Evolutionary conservation across 768 basidiomycete species (phyloP), one percentile per base, ranked within the genome.

Genomic region (Wakefieldia striispora): DNA sequence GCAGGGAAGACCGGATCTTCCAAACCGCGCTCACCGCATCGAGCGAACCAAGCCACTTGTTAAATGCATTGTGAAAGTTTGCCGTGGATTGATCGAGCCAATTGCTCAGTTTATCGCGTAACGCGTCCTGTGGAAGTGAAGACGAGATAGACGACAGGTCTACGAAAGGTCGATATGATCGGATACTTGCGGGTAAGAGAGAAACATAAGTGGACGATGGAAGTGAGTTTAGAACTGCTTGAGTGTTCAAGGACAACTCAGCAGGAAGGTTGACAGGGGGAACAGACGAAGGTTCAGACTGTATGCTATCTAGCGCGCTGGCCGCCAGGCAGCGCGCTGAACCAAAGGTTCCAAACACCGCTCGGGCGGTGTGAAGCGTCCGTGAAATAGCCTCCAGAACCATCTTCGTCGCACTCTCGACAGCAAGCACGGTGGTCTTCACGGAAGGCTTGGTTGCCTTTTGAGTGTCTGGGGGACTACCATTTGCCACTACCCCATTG

Each of bases 161-260:
- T 52, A 95, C 80, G 65, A 90, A 95, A 9, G 94, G 94, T 58
- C 84, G 89, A 67, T 94, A 97, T 5, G 79, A 76, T 55, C 78
- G 79, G 51, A 97, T 78, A 50, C 73, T 78, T 1, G 74, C 61
- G 0, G 93, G 91, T 0, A 97, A 77, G 46, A 91, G 77, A 14
- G 84, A 78, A 53, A 94, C 82, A 55, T 93, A 88, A 21, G 87
- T 82, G 0, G 91, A 87, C 0, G 94, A 93, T 0, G 92, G 92
- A 20, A 95, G 76, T 9, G 77, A 76, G 21, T 77, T 72, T 17
- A 97, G 75, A 23, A 95, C 70, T 1, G 75, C 66, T 39, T 84
- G 78, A 0, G 91, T 90, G 6, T 83, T 83, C 35, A 94, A 69
- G 37, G 73, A 73, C 8, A 85, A 75, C 55, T 80, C 83, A 21